Base-by-base conservation (phyloP, 768 basidiomycete genomes). In the Dendrothele bispora region DNA sequence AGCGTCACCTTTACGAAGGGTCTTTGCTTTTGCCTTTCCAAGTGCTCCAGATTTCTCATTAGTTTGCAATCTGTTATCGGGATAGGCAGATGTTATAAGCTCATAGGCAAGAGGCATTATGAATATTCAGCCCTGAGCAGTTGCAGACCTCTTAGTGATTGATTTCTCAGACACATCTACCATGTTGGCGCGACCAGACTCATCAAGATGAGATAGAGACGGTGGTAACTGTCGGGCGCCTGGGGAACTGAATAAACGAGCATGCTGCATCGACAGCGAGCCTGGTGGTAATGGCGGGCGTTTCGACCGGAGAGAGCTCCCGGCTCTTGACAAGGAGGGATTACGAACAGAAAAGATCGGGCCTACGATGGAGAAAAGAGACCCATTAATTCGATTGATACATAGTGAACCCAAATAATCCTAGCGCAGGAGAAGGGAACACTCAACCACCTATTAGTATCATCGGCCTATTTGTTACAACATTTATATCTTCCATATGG, bases 371-470 rank as follows among this genome's bases (percentile, higher is more conserved):
- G 39, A 46, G 35, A 27, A n/a, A n/a, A n/a, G n/a, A n/a, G n/a
- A n/a, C n/a, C n/a, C 37, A 43, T 43, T 25, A 46, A 46, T 36
- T 32, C n/a, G 30, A 32, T 10, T 10, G 32, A 15, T 39, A 30
- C 26, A 30, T 12, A 47, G 29, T 7, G 38, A 47, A 55, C 51
- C 39, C 27, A 39, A 54, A 48, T 50, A 51, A 45, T 48, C 18
- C 58, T 47, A 50, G 56, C 49, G 50, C 55, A 61, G 44, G 55
- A 53, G 61, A 61, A 52, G 62, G 69, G 63, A 54, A 64, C 61
- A 81, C 79, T 88, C 80, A 95, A 84, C 92, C 92, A 68, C 92
- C 93, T 66, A 95, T 95, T 51, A 91, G 71, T 53, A 94, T 94
- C 91, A 95, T 95, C 10, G 91, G 88, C 42, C 88, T 75, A 68